Base-by-base conservation (phyloP, 1,284 basidiomycete genomes). In the Melanopsichium pennsylvanicum region DNA sequence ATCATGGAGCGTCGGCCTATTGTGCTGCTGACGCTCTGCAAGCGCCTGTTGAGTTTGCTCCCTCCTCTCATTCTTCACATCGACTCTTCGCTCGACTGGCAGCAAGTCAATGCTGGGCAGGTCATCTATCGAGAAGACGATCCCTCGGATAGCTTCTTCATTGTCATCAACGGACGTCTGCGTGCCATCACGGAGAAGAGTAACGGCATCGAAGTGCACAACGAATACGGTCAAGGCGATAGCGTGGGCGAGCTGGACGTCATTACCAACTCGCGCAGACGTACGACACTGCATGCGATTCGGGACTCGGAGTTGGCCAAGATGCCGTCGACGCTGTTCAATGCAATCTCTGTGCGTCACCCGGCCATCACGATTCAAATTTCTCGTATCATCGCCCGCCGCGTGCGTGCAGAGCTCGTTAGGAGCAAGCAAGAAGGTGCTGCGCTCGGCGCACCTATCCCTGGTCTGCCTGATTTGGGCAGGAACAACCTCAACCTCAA, bases 271-370 rank as follows among this genome's bases (percentile, higher is more conserved):
- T 90, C 89, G n/a, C 86, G 87, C 4, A 86, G 96, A 60, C 86
- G 89, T 44, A 93, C 89, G 49, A 98, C 95, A 1, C 87, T 97
- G 10, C 95, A 98, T 82, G 95, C 95, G 4, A 98, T 99, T 68
- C 91, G 95, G 74, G 95, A 99, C 80, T 93, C 93, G 0, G 96
- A 99, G 81, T 85, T 99, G n/a, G 96, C 94, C 37, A 85, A 93
- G 39, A 97, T 99, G 89, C 96, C 95, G 0, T 89, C 92, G 77
- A 97, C 95, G 0, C 85, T 99, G 13, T 99, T 98, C 84, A 97
- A 98, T 81, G 95, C 95, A 0, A 95, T 84, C 47, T 82, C 82
- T 49, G 64, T 76, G 47, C 91, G 92, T 50, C 96, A 97, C 82
- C 95, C 96, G 6, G 89, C 91, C 60, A 94, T 94, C 6, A 97